Percentiles rank a stretch among this genome's conserved stretches.
Evolutionary conservation across 169 alveolate species (phyloP).

Genomic region (Amoebophrya sp.): DNA sequence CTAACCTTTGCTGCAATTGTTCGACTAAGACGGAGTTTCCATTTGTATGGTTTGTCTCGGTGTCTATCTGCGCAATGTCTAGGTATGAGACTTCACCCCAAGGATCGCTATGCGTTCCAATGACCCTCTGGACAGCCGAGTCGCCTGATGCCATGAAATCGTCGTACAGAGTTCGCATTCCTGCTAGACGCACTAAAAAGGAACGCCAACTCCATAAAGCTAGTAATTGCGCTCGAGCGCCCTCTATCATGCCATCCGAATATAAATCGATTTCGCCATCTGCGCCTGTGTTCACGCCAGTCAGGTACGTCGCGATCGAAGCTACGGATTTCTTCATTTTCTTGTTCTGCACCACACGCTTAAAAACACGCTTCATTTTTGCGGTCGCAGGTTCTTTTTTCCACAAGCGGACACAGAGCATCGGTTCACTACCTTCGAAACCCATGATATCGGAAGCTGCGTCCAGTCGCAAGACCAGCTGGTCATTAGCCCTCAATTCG

Average conservation of each 20-base stretch:
- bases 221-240: background rate
- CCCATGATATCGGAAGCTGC: background rate
- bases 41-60: too few species aligned
- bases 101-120: too few species aligned
- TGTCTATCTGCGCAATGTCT: background rate
- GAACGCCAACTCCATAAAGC: background rate
- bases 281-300: background rate
- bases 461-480: background rate
- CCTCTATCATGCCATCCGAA: background rate
- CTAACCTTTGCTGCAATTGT: too few species aligned
- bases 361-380: background rate
- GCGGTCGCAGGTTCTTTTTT: slow-evolving; percentile 34
- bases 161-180: background rate
- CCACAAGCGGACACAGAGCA: slow-evolving; percentile 17
- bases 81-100: background rate
- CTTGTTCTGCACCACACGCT: background rate
- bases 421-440: background rate
- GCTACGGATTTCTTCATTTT: background rate
- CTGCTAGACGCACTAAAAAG: background rate
- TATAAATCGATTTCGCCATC: background rate
- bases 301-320: background rate
- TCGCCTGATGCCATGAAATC: too few species aligned
- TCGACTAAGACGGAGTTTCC: too few species aligned
- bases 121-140: too few species aligned
- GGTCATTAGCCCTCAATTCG: background rate